phyloP scores from a whole-genome alignment of 148 eudicot genomes.

The Rhododendron ovatum region DNA sequence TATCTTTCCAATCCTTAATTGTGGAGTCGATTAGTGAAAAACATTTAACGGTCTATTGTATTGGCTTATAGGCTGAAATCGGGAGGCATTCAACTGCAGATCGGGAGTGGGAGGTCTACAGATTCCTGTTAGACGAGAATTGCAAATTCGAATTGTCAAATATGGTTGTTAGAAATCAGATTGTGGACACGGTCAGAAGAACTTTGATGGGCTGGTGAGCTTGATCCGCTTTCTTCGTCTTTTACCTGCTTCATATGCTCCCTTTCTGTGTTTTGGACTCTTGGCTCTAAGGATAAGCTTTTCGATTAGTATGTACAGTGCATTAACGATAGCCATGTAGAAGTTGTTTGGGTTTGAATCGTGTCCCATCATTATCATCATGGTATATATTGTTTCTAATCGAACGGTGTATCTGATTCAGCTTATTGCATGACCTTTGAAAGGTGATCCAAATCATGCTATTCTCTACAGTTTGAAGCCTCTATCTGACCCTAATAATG shows the following conservation, averaged over 20 bases:
- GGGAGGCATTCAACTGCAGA: constrained; percentile 63
- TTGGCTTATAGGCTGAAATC: constrained; percentile 64
- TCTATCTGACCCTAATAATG: not conserved
- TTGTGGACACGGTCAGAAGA: constrained; percentile 63
- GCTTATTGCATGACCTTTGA: not conserved
- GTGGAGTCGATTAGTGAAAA: not conserved
- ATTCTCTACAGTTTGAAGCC: not conserved
- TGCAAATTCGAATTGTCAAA: constrained; percentile 43
- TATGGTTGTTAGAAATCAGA: constrained; percentile 46
- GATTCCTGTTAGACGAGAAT: constrained; percentile 68
- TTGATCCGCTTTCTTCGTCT: not conserved
- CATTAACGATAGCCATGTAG: not conserved
- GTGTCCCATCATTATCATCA: not conserved
- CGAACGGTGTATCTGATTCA: not conserved
- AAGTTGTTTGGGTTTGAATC: not conserved
- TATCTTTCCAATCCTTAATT: not conserved
- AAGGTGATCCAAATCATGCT: not conserved
- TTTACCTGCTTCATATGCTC: not conserved
- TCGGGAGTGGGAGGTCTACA: constrained; percentile 85
- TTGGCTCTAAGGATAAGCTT: not conserved
- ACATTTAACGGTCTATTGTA: not conserved
- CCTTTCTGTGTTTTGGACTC: not conserved
- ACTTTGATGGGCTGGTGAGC: constrained; percentile 79
- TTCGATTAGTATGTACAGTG: not conserved
- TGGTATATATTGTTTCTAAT: not conserved